A percentile compares a stretch with the other conserved stretches of the same genome.
These are phyloP conservation scores for Neurospora tetraspora DNA, from an alignment of 495 filamentous ascomycete genomes.

Conservation along the genomic window DNA sequence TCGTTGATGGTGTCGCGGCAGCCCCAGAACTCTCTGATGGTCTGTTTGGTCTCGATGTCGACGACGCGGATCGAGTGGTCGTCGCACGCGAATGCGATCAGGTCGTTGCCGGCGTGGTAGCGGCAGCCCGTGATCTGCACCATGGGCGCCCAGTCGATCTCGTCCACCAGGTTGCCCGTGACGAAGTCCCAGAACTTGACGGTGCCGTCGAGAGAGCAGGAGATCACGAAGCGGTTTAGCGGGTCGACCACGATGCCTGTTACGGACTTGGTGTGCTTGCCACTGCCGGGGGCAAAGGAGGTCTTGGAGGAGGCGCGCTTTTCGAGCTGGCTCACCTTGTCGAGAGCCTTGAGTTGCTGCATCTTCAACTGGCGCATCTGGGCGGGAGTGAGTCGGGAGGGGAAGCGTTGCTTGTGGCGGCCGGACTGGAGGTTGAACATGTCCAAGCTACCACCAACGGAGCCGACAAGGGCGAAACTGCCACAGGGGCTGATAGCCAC, in stretches of 20 bases:
- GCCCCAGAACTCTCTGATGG: slow-evolving; percentile 89
- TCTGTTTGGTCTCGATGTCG: slow-evolving; percentile 79
- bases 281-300: slow-evolving; percentile 35
- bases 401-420: slow-evolving; percentile 73
- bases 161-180: slow-evolving; percentile 63
- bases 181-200: slow-evolving; percentile 97
- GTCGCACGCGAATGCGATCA: slow-evolving; percentile 83
- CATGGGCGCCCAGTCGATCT: slow-evolving; percentile 80
- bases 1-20: slow-evolving; percentile 73
- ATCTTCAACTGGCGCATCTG: slow-evolving; percentile 54
- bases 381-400: slow-evolving; percentile 53
- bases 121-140: slow-evolving; percentile 65
- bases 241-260: slow-evolving; percentile 79
- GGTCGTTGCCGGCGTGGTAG: slow-evolving; percentile 70
- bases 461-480: slow-evolving; percentile 88
- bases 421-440: slow-evolving; percentile 98
- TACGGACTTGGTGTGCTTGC: slow-evolving; percentile 69
- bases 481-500: slow-evolving; percentile 86
- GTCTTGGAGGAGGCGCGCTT: slow-evolving; percentile 20
- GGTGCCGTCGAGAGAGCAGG: slow-evolving; percentile 83
- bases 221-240: slow-evolving; percentile 72
- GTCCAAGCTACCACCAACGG: slow-evolving; percentile 67
- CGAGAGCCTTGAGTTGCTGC: slow-evolving; percentile 38
- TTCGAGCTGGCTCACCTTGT: slow-evolving; percentile 39
- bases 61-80: slow-evolving; percentile 82